Base-by-base conservation (phyloP, 371 early-diverging fungal genomes). In the Phascolomyces articulosus region DNA sequence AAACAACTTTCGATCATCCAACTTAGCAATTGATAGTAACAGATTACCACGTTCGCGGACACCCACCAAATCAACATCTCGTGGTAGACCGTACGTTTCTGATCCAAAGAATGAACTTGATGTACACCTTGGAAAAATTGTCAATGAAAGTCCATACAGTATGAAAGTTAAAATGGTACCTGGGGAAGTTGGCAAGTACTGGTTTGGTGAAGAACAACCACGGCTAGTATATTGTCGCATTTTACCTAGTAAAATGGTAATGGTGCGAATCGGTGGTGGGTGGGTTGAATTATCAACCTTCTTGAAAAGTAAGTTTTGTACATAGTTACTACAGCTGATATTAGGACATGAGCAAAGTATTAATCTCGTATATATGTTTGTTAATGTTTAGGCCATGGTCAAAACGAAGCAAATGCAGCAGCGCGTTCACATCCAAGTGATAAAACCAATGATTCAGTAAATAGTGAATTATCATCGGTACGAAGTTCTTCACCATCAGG, bases 221-320 rank as follows among this genome's bases (percentile, higher is more conserved):
- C 79, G 87, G 61, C 72, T 87, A 23, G 86, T 86, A 1, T 81
- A 81, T 55, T 81, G 82, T 28, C 88, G 91, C 41, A 85, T 91
- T 38, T 68, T 92, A 29, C 73, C 85, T 18, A 85, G 85, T 54
- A 81, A 86, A 18, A 75, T 85, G 67, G 91, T 92, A 24, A 90
- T 92, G 91, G 91, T 91, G 34, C 87, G 92, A 38, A 88, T 92
- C 16, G 92, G 92, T 20, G 92, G 92, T 58, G 92, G 92, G 47
- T 81, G 31, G 87, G 88, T 18, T 55, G 80, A 60, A 83, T 87
- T 38, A 85, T 92, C 40, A 87, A 91, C 64, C 75, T 68, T 27
- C 49, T 74, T 44, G 72, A 65, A 58, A 70, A 90, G 68, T 82
- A 87, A 80, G 87, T 90, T 51, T 51, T 51, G 13, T 24, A 20